Base-by-base conservation (phyloP, 2,329 filamentous ascomycete species). In the Pleomassaria siparia region DNA sequence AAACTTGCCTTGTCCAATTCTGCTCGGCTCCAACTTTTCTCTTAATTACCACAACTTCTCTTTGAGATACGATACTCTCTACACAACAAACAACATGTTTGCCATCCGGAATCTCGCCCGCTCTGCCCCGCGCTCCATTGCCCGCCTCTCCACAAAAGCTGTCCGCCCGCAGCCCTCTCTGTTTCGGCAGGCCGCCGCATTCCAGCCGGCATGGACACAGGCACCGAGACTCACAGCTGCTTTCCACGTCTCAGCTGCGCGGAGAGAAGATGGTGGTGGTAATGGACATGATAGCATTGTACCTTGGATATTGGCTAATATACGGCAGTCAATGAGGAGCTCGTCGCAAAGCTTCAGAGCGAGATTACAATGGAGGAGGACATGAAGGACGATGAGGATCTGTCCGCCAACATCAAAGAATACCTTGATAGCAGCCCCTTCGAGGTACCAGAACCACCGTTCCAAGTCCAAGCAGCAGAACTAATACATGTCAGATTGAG, bases 351-450 rank as follows among this genome's bases (percentile, higher is more conserved):
- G 82, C 83, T 99, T 41, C 83, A 89, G 55, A 66, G 56, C 40
- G 67, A 71, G 45, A 67, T 70, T 44, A 53, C 60, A 41, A 63
- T 95, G 67, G 94, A 97, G 80, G 83, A 84, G 64, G 86, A 91
- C 66, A 85, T 91, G 74, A 86, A 87, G 74, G 80, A 86, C 57
- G 79, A 82, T 52, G 83, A 89, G 64, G 82, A 88, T 56, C 75
- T 88, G 57, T 87, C 90, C 32, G 80, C 84, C 54, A 88, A 86
- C 70, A 82, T 96, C 72, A 86, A 90, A 75, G 89, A 94, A 71
- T 96, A 95, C 74, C 75, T 96, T 40, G 85, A 92, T 67, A 92
- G 89, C 76, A 86, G 86, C 66, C 82, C 86, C 32, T 99, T 91
- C 73, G 80, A 92, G 80, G 80, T 94, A 69, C 22, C 13, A n/a